Evolutionary conservation across 768 basidiomycete genomes (phyloP).

Genomic region (Lactarius hatsudake): DNA sequence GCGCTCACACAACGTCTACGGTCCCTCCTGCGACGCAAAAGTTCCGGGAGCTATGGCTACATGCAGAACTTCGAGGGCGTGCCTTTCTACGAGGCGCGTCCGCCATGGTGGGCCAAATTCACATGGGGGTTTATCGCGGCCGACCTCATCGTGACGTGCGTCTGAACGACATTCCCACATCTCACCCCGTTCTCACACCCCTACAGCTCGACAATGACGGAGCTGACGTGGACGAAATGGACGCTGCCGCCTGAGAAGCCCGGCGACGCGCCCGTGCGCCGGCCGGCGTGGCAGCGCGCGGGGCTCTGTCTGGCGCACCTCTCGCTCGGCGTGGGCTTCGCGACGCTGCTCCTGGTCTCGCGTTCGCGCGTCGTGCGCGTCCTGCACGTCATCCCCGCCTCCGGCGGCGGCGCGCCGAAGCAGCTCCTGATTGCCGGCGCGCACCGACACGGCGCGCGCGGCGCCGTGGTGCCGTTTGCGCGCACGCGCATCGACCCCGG

Average conservation of each 20-base stretch:
- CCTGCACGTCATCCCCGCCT: slow-evolving; percentile 22
- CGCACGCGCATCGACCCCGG: slow-evolving; percentile 23
- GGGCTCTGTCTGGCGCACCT: slow-evolving; percentile 22
- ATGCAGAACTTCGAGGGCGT: slow-evolving; percentile 5
- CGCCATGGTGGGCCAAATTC: slow-evolving; percentile 25
- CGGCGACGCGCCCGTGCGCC: slow-evolving; percentile 14
- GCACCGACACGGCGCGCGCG: slow-evolving; percentile 13
- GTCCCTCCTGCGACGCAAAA: slow-evolving; percentile 12
- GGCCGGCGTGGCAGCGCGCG: slow-evolving; percentile 27
- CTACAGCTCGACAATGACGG: slow-evolving; percentile 26
- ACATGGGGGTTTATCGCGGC: slow-evolving; percentile 27
- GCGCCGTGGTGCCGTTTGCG: slow-evolving; percentile 22
- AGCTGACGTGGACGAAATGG: slow-evolving; percentile 28
- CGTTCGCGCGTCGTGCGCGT: slow-evolving; percentile 27
- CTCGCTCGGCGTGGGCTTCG: slow-evolving; percentile 24
- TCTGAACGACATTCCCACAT: background rate
- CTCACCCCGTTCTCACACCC: background rate
- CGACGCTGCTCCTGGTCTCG: slow-evolving; percentile 20
- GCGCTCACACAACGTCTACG: slow-evolving; percentile 10
- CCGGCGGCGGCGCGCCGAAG: slow-evolving; percentile 4
- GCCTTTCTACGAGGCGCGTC: slow-evolving; percentile 22
- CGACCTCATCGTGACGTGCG: slow-evolving; percentile 28
- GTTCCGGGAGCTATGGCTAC: slow-evolving; percentile 13
- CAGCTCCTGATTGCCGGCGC: slow-evolving; percentile 24
- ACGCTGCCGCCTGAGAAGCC: slow-evolving; percentile 18